Base-by-base conservation (phyloP, 441 rosid species). In the Macaranga tanarius region DNA sequence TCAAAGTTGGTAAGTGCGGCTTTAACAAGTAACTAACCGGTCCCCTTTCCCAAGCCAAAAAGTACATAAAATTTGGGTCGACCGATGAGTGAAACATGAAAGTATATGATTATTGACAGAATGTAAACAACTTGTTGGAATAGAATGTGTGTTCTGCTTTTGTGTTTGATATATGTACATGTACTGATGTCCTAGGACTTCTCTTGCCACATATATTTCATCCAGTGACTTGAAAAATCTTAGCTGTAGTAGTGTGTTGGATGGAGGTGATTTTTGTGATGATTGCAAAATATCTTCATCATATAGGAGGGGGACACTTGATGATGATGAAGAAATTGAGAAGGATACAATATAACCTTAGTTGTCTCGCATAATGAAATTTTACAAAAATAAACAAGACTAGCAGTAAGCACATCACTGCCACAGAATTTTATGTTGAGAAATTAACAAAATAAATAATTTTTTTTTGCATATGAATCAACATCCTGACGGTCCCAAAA, bases 361-460 rank as follows among this genome's bases (percentile, higher is more conserved):
- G 67, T 51, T 62, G 60, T 60, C 26, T 34, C 13, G 50, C 71
- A 68, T 55, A 22, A 55, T 54, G 23, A 48, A 64, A 61, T 25
- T 62, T 60, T 52, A n/a, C 56, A 54, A 67, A 31, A 52, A 22
- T 19, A 67, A 38, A 52, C 63, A 40, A 71, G 47, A 52, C 23
- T 5, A 2, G 62, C 12, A 7, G 50, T 31, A 31, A 66, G 68
- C 34, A 73, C 15, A 28, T 72, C 62, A 52, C 25, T 26, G 28
- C 60, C 65, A 60, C n/a, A 55, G 45, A 10, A 7, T 23, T 66
- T 16, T 42, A 54, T 62, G 74, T 69, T 67, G 47, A 65, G 62
- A 55, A 52, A 26, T 52, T 47, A 74, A 15, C 38, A 31, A 31
- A 31, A 31, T 31, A 31, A 31, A 31, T 31, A 31, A 31, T 31